Base-by-base conservation (phyloP, 1,139 yeast genomes). In the Taiozyma sp. region DNA sequence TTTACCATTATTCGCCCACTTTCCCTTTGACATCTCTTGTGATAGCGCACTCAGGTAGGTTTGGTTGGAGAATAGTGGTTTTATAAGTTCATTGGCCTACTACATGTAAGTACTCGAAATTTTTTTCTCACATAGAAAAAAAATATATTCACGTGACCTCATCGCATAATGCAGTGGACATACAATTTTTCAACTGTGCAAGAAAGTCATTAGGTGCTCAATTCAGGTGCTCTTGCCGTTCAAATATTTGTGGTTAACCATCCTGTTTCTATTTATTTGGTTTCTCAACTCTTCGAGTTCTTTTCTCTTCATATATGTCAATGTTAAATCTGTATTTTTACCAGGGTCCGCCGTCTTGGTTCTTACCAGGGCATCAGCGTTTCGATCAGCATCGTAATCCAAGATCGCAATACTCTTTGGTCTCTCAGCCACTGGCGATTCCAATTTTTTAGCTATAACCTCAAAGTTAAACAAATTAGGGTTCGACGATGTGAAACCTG, bases 61-160 rank as follows among this genome's bases (percentile, higher is more conserved):
- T 19, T 37, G 41, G 26, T 14, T 14, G 19, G 16, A 32, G 35
- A 32, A n/a, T n/a, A 32, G n/a, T 30, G 5, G 14, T n/a, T 11
- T 13, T 6, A 32, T 19, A 19, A 19, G 19, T 19, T 19, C 19
- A 19, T 19, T 30, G 4, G 16, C 32, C 19, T 19, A 19, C 6
- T 35, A 11, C 16, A 19, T 5, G n/a, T 16, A 19, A 5, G 19
- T 14, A 37, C 21, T 9, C 9, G 41, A 37, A 37, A 37, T 37
- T 37, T 37, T 37, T 37, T 37, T 37, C 7, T 6, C 24, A 16
- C 40, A 29, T 5, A 26, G 30, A 43, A 37, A 29, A 43, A 44
- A 44, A 35, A 42, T 28, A 19, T 19, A 19, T 34, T 30, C 40
- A 39, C 44, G 28, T 16, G 32, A 47, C 22, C 50, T 43, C 51